Evolutionary conservation across 1,284 basidiomycete species (phyloP), one percentile per base, ranked within the genome.

Genomic region (Testicularia cyperi): DNA sequence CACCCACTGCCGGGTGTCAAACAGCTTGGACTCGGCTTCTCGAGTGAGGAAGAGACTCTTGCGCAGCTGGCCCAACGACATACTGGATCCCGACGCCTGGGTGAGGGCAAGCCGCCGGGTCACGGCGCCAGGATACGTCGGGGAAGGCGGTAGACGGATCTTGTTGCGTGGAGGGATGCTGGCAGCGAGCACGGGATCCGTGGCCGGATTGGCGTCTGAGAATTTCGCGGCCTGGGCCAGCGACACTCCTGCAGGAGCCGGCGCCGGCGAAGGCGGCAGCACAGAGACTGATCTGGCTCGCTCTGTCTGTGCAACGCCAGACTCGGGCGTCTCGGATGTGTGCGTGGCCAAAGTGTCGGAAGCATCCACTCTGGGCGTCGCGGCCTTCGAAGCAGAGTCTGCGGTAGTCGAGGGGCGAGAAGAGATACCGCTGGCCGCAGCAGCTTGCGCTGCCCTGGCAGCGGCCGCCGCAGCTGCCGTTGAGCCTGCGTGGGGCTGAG

Each of bases 1-100:
- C 12, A 80, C 80, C 84, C 84, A 85, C 21, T 80, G 75, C 29
- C 48, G 56, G 1, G 84, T 84, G 60, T 85, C 83, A 48, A 85
- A 85, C 29, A 85, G 70, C 21, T 38, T 38, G 0, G 82, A 80
- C 65, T 79, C 80, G 7, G 53, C 62, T 26, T 83, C 82, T 16
- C 83, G 74, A 20, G 77, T 75, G 18, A 83, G 70, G 73, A 82
- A 84, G 8, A 85, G 76, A 6, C 36, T 30, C 15, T 44, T 40
- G 13, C 72, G 38, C 28, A 73, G 41, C 9, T 60, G 43, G 10
- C 51, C 44, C 14, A 58, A 58, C 2, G n/a, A 14, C 18, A 8
- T 7, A 9, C 9, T 21, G 30, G 10, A 10, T 9, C 16, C 10
- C 10, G 22, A 6, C 6, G n/a, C 14, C 1, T 15, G 10, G 14